These are phyloP conservation scores for Pseudocercospora vitis DNA, from an alignment of 2,329 filamentous ascomycete species.

Conservation along the genomic window DNA sequence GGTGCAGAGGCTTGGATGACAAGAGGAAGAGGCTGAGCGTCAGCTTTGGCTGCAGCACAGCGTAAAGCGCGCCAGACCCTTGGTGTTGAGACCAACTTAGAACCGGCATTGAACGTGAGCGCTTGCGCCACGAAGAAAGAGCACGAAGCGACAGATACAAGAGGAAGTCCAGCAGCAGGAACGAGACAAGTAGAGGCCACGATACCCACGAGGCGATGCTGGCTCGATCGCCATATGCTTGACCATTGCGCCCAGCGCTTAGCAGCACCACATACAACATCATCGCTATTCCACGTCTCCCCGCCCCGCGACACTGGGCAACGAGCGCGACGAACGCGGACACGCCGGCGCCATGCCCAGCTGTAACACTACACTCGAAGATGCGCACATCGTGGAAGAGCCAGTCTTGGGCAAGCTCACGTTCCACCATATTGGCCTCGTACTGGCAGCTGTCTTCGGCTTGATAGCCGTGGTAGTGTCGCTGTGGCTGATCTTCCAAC, in stretches of 20 bases:
- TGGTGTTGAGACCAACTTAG: conserved; percentile 1
- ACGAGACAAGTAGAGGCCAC: too few relatives aligned
- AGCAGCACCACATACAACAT: background rate
- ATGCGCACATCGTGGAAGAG: conserved; percentile 45
- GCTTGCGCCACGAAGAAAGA: conserved; percentile 4
- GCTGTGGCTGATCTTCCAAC: conserved; percentile 55
- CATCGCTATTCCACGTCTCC: background rate
- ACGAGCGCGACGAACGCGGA: background rate
- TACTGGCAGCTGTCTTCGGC: conserved; percentile 55
- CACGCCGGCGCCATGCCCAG: conserved; percentile 22
- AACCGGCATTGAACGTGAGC: conserved; percentile 1
- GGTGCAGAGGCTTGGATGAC: background rate
- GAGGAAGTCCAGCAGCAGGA: background rate
- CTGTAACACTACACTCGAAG: conserved; percentile 54
- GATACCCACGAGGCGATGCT: conserved; percentile 3
- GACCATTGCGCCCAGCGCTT: background rate
- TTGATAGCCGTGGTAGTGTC: conserved; percentile 53
- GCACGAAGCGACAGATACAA: conserved; percentile 2
- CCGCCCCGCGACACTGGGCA: background rate
- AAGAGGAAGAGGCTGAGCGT: conserved; percentile 1
- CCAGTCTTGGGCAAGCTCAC: conserved; percentile 56
- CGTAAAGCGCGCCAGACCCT: background rate
- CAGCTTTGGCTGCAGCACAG: background rate
- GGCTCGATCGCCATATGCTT: conserved; percentile 1
- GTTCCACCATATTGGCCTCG: conserved; percentile 58